Evolutionary conservation across 805 yeast species (phyloP), one percentile per base, ranked within the genome.

Genomic region (Saccharomycopsis amapae): DNA sequence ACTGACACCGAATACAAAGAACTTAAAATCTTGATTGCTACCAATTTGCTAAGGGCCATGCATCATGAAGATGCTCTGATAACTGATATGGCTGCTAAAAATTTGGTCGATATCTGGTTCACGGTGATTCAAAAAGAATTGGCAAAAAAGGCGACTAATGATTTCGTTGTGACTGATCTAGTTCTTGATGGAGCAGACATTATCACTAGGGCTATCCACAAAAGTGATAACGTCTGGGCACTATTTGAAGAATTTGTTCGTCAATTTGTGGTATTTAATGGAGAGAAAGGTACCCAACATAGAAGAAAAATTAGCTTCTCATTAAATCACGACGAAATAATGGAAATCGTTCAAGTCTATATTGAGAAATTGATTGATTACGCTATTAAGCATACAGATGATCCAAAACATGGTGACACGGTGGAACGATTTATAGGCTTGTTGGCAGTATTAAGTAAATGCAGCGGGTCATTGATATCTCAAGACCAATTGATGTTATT

Each of bases 1-100:
- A 53, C 57, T 4, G 55, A 56, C 6, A 60, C 73, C 0, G 42
- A 54, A 0, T 63, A 66, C 22, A 42, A 44, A 1, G 40, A 55
- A 1, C 68, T 38, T n/a, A 71, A 68, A 49, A 61, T 67, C 0
- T 65, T 59, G 36, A 69, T 81, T 2, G 60, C 76, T 2, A 73
- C 75, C n/a, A 71, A 67, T 40, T 61, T 85, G 3, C 56, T 86
- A 5, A 62, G 65, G 49, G 65, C 80, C 47, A 50, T 78, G 1
- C 82, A 82, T 44, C 95, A 85, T 58, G 89, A 81, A 50, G 95
- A 87, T 52, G 79, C 75, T 31, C 48, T 63, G 1, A 65, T 78
- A 1, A 62, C 68, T 6, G 76, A 72, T 1, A 52, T 65, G 5
- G 71, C 80, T 0, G 65, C 61, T 38, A 42, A 47, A 18, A 53